phyloP scores from a whole-genome alignment of 106 monocot genomes.

The Dendrobium catenatum region DNA sequence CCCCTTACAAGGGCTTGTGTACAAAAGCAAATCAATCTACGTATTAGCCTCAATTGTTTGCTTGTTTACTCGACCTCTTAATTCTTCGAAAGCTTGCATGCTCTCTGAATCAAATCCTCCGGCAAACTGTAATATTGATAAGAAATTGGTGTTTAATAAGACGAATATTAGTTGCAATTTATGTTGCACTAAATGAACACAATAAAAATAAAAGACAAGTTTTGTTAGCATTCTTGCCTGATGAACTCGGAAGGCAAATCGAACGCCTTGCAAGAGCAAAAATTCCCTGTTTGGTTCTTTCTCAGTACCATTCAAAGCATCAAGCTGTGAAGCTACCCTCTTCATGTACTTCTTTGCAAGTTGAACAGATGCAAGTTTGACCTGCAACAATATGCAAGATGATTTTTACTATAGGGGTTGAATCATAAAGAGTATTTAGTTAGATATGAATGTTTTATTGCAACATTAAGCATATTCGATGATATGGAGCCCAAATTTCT shows the following conservation, averaged over 20 bases:
- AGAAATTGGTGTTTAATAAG: background rate
- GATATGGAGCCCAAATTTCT: too few species aligned
- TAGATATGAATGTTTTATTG: too few species aligned
- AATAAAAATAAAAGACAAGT: background rate
- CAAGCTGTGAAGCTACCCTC: slow-evolving; percentile 81
- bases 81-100: slow-evolving; percentile 86
- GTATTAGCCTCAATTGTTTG: slow-evolving; percentile 12
- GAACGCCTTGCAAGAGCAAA: slow-evolving; percentile 84
- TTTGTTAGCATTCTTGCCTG: slow-evolving; percentile 40
- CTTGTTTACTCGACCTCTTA: slow-evolving; percentile 59
- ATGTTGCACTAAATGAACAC: too few species aligned
- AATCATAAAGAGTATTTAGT: background rate
- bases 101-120: slow-evolving; percentile 90
- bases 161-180: background rate
- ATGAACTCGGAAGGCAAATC: slow-evolving; percentile 94
- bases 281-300: slow-evolving; percentile 91
- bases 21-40: background rate
- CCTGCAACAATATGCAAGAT: slow-evolving; percentile 30
- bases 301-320: slow-evolving; percentile 55
- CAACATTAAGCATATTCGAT: too few species aligned
- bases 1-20: background rate
- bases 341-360: slow-evolving; percentile 96
- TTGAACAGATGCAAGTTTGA: slow-evolving; percentile 87
- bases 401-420: background rate
- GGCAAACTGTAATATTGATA: slow-evolving; percentile 50